These are phyloP conservation scores for Trichophaea hybrida DNA, from an alignment of 2,329 filamentous ascomycete genomes.

Conservation along the genomic window DNA sequence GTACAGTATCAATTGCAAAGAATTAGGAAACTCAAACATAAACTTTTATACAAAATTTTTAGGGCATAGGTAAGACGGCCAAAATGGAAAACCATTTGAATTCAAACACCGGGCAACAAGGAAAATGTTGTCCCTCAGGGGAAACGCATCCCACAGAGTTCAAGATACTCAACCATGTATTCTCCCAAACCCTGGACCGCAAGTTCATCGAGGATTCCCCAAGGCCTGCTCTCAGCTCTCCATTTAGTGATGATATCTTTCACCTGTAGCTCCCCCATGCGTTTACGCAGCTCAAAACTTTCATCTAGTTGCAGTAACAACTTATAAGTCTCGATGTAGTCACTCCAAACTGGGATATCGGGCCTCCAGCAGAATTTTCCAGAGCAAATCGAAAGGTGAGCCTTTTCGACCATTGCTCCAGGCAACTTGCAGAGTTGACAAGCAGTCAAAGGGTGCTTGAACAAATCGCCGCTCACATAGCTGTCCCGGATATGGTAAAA, in stretches of 20 bases:
- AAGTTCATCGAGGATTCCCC: conserved; percentile 14
- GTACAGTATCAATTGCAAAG: neutral
- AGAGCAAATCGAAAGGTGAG: conserved; percentile 3
- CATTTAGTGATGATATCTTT: conserved; percentile 1
- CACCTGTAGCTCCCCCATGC: neutral
- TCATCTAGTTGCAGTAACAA: neutral
- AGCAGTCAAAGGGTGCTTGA: neutral
- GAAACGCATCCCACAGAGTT: conserved; percentile 6
- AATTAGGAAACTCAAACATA: neutral
- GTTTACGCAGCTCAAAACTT: neutral
- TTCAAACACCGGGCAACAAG: neutral
- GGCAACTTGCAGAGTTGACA: conserved; percentile 1
- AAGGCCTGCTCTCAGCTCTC: neutral
- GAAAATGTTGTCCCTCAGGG: neutral
- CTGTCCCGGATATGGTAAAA: conserved; percentile 7
- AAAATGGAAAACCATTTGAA: neutral
- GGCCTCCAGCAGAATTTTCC: neutral
- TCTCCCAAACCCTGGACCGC: conserved; percentile 7
- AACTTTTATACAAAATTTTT: neutral
- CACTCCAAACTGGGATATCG: neutral
- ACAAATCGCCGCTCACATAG: conserved; percentile 4
- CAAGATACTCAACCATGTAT: conserved; percentile 9
- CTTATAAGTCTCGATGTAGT: neutral
- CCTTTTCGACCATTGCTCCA: conserved; percentile 3
- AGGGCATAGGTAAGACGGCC: neutral